These are phyloP conservation scores for Cladosporium oxysporum DNA, from an alignment of 2,329 filamentous ascomycete genomes.

Conservation along the genomic window DNA sequence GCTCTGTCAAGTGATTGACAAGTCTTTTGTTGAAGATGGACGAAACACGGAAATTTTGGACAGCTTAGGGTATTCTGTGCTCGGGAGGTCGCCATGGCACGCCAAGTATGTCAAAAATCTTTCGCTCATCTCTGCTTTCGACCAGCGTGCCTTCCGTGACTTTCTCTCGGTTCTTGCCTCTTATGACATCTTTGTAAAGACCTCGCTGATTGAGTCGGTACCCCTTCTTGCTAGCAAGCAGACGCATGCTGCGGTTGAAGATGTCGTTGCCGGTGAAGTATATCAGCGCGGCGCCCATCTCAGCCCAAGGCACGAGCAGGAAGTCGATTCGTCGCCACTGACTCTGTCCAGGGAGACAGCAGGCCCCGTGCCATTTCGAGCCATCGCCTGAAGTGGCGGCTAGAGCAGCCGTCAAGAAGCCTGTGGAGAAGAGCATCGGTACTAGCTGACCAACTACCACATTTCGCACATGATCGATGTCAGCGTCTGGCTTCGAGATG, in stretches of 20 bases:
- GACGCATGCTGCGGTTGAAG: constrained; percentile 83
- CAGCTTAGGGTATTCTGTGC: constrained; percentile 70
- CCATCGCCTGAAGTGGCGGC: constrained; percentile 59
- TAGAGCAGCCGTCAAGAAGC: constrained; percentile 71
- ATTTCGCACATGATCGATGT: constrained; percentile 58
- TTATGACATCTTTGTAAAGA: constrained; percentile 70
- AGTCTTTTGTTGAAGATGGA: neutral
- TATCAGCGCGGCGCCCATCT: constrained; percentile 82
- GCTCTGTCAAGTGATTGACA: neutral
- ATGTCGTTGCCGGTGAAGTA: constrained; percentile 97
- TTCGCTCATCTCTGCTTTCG: constrained; percentile 73
- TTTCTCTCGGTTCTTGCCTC: constrained; percentile 59
- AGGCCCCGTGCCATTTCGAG: constrained; percentile 88
- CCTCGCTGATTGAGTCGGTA: constrained; percentile 86
- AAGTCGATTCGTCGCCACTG: constrained; percentile 84
- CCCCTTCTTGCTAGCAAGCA: constrained; percentile 75
- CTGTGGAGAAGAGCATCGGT: constrained; percentile 56
- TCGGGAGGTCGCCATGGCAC: constrained; percentile 82
- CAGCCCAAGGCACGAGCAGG: constrained; percentile 74
- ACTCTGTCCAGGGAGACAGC: constrained; percentile 62
- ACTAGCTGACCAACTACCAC: constrained; percentile 67
- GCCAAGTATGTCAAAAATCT: constrained; percentile 77
- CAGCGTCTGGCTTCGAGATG: constrained; percentile 68
- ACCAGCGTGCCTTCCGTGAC: constrained; percentile 68
- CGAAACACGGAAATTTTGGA: neutral